A percentile compares a stretch with the other conserved stretches of the same genome.
These are phyloP conservation scores for Hanseniaspora mollemarum DNA, from an alignment of 805 yeast species.

Conservation along the genomic window DNA sequence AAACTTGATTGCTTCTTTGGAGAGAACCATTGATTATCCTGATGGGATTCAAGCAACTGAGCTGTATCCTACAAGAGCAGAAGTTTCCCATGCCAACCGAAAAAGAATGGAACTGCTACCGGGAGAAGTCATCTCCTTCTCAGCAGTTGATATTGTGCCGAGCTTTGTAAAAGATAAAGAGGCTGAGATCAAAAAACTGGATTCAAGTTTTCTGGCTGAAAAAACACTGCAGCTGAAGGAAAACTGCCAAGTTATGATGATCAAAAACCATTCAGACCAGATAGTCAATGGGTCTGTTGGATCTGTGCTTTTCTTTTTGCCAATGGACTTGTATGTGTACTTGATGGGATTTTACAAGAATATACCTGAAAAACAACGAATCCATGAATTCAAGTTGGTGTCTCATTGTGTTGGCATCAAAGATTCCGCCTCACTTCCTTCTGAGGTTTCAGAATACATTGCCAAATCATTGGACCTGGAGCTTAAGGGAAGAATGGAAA, in stretches of 20 bases:
- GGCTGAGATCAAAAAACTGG: conserved; percentile 32
- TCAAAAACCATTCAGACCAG: conserved; percentile 63
- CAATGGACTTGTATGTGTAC: conserved; percentile 23
- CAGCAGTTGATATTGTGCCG: conserved; percentile 36
- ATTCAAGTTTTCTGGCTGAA: conserved; percentile 60
- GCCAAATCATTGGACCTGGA: conserved; percentile 9
- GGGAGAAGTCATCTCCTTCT: conserved; percentile 38
- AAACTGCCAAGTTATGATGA: conserved; percentile 90
- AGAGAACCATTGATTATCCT: conserved; percentile 45
- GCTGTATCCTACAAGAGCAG: conserved; percentile 71
- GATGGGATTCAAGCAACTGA: conserved; percentile 87
- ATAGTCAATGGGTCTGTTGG: conserved; percentile 92
- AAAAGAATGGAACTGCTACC: conserved; percentile 39
- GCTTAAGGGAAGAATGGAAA: conserved; percentile 12
- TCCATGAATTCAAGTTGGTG: conserved; percentile 28
- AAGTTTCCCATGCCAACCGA: conserved; percentile 68
- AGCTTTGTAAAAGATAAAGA: conserved; percentile 20
- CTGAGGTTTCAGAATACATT: conserved; percentile 25
- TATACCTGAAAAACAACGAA: conserved; percentile 24
- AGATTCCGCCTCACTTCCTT: conserved; percentile 19
- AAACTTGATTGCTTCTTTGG: conserved; percentile 39
- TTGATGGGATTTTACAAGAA: conserved; percentile 23
- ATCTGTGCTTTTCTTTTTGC: conserved; percentile 38
- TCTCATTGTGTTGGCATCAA: conserved; percentile 27
- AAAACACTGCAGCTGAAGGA: conserved; percentile 51